A percentile compares a stretch with the other conserved stretches of the same genome.
These are phyloP conservation scores for Ambrosia hybrid DNA, from an alignment of 140 eudicot species.

Conservation along the genomic window DNA sequence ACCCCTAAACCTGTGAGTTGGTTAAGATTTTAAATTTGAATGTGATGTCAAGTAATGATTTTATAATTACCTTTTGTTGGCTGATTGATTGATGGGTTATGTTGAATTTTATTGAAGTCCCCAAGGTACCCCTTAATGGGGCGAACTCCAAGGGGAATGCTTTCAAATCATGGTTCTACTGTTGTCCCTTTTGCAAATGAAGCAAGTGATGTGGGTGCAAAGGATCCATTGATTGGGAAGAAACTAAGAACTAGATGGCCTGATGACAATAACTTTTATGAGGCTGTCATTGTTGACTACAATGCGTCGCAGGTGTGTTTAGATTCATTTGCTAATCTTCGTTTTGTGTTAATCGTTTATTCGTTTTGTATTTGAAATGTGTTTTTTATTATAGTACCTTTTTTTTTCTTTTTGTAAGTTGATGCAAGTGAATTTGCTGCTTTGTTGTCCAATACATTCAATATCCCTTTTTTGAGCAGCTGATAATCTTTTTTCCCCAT, in stretches of 20 bases:
- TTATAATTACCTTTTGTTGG: background rate
- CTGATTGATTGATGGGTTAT: slow-evolving; percentile 22
- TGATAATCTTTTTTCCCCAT: background rate
- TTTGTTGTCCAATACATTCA: slow-evolving; percentile 3
- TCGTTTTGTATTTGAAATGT: background rate
- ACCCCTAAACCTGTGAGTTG: slow-evolving; percentile 70
- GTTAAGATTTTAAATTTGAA: background rate
- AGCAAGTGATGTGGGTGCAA: slow-evolving; percentile 44
- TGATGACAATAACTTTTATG: slow-evolving; percentile 83
- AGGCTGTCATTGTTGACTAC: slow-evolving; percentile 77
- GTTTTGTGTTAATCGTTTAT: background rate
- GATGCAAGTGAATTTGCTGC: slow-evolving; percentile 14
- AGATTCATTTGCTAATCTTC: background rate
- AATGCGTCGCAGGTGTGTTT: slow-evolving; percentile 64
- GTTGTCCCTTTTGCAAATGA: slow-evolving; percentile 44
- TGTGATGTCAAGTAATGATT: slow-evolving; percentile 10
- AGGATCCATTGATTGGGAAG: slow-evolving; percentile 71
- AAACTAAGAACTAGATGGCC: slow-evolving; percentile 96
- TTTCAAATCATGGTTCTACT: slow-evolving; percentile 50
- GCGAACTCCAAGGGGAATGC: slow-evolving; percentile 53
- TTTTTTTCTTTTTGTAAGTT: slow-evolving; percentile 1
- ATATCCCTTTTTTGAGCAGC: background rate
- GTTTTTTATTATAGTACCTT: background rate
- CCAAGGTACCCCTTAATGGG: slow-evolving; percentile 46
- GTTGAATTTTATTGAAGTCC: slow-evolving; percentile 34